Evolutionary conservation across 805 yeast species (phyloP).

Genomic region (Debaryomyces castellii): DNA sequence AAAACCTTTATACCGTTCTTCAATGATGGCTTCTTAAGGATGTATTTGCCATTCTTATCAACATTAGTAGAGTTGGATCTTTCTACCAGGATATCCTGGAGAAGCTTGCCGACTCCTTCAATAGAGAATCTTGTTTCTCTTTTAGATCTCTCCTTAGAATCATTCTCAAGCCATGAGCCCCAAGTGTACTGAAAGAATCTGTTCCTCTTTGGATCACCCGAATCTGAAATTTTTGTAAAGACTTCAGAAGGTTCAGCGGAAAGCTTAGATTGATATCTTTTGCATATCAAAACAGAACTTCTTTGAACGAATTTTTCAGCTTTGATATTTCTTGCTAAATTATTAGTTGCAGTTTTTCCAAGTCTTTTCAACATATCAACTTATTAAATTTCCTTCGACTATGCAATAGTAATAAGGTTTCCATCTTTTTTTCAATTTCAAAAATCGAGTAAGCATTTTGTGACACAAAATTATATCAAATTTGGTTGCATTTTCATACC

Average conservation of each 20-base stretch:
- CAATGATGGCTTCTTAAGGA: conserved; percentile 33
- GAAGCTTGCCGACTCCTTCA: conserved; percentile 64
- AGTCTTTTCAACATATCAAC: conserved; percentile 1
- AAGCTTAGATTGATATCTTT: conserved; percentile 8
- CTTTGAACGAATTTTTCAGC: neutral
- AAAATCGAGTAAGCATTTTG: neutral
- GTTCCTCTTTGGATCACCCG: conserved; percentile 64
- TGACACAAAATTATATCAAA: neutral
- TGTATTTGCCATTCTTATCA: conserved; percentile 19
- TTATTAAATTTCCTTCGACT: neutral
- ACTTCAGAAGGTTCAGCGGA: conserved; percentile 33
- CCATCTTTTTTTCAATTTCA: neutral
- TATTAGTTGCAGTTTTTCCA: neutral
- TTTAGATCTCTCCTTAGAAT: conserved; percentile 66
- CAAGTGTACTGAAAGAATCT: conserved; percentile 85
- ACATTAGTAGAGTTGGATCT: conserved; percentile 23
- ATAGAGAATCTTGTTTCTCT: conserved; percentile 82
- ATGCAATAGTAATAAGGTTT: neutral
- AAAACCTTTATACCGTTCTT: conserved; percentile 45
- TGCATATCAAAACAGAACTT: neutral
- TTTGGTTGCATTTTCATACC: too few species aligned
- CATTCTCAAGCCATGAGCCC: conserved; percentile 93
- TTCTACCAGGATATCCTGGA: conserved; percentile 45
- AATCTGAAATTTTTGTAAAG: conserved; percentile 58
- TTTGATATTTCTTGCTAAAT: neutral